phyloP scores from a whole-genome alignment of 805 yeast genomes.

The Saccharomycopsis sp. region DNA sequence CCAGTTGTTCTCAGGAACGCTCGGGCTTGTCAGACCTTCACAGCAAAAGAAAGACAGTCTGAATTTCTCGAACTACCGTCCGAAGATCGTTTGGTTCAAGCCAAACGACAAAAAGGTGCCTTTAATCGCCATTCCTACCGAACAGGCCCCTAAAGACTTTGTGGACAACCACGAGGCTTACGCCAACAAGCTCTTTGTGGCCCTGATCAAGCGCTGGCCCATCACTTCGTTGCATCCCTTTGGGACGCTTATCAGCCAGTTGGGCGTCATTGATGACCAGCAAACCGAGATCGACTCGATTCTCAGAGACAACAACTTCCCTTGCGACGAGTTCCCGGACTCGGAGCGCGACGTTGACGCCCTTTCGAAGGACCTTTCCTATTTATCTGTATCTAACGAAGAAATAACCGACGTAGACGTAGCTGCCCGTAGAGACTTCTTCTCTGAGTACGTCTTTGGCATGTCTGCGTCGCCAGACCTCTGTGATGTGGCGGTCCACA shows the following conservation, averaged over 20 bases:
- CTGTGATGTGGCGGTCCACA: slow-evolving; percentile 77
- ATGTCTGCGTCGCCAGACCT: slow-evolving; percentile 48
- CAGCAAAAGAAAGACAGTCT: slow-evolving; percentile 79
- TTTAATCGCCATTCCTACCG: slow-evolving; percentile 95
- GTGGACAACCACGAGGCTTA: slow-evolving; percentile 86
- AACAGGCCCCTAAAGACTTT: slow-evolving; percentile 94
- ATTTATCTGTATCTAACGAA: slow-evolving; percentile 20
- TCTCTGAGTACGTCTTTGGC: slow-evolving; percentile 57
- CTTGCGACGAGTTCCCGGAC: slow-evolving; percentile 74
- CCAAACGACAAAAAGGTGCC: slow-evolving; percentile 98
- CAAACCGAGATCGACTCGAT: slow-evolving; percentile 82
- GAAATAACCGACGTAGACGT: slow-evolving; percentile 26
- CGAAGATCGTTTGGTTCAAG: slow-evolving; percentile 98
- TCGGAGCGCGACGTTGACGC: slow-evolving; percentile 28
- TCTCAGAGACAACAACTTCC: slow-evolving; percentile 77
- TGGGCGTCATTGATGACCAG: slow-evolving; percentile 75
- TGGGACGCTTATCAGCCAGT: slow-evolving; percentile 82
- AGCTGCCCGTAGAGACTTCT: slow-evolving; percentile 44
- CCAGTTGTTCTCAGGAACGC: slow-evolving; percentile 88
- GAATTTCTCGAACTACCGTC: slow-evolving; percentile 40
- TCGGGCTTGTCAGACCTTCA: slow-evolving; percentile 91
- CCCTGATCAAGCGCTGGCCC: slow-evolving; percentile 98
- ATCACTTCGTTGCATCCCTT: slow-evolving; percentile 97
- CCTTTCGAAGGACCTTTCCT: slow-evolving; percentile 26
- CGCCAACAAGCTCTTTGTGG: slow-evolving; percentile 77